Conservation (phyloP, 176 grass and related monocot species). For the Eleusine coracana region DNA sequence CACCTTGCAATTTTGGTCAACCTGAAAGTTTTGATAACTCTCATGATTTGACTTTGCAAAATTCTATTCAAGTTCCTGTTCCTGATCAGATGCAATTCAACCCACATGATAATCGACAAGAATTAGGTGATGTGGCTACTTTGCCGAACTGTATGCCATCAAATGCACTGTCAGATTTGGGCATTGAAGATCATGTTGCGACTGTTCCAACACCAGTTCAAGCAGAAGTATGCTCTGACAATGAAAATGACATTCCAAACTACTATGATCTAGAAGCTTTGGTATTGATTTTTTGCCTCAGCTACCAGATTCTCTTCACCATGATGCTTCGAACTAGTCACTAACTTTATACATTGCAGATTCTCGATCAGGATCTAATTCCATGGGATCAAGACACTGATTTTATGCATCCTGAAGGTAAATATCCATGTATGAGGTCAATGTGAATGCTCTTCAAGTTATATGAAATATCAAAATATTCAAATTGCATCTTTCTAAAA, state of each 20-base stretch:
- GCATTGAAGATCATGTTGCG: constrained; percentile 42
- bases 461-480: constrained; percentile 19
- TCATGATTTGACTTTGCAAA: constrained; percentile 38
- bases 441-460: constrained; percentile 1
- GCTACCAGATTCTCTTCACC: constrained; percentile 9
- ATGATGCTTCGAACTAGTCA: constrained; percentile 18
- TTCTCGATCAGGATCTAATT: constrained; percentile 64
- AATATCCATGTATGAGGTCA: constrained; percentile 16
- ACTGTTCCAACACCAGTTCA: constrained; percentile 42
- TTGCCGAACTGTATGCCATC: constrained; percentile 44
- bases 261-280: constrained; percentile 71
- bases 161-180: constrained; percentile 43
- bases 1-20: constrained; percentile 40
- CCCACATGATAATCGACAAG: constrained; percentile 38
- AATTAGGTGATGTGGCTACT: constrained; percentile 44
- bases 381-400: constrained; percentile 66
- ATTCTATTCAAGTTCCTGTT: constrained; percentile 40
- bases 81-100: constrained; percentile 48
- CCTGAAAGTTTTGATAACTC: constrained; percentile 46
- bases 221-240: constrained; percentile 56
- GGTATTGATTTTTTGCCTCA: constrained; percentile 52
- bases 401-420: constrained; percentile 62
- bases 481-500: constrained; percentile 1
- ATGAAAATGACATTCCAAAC: constrained; percentile 63
- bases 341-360: constrained; percentile 48